phyloP scores from a whole-genome alignment of 2,329 filamentous ascomycete genomes.

The Sordariomycetes sp. region DNA sequence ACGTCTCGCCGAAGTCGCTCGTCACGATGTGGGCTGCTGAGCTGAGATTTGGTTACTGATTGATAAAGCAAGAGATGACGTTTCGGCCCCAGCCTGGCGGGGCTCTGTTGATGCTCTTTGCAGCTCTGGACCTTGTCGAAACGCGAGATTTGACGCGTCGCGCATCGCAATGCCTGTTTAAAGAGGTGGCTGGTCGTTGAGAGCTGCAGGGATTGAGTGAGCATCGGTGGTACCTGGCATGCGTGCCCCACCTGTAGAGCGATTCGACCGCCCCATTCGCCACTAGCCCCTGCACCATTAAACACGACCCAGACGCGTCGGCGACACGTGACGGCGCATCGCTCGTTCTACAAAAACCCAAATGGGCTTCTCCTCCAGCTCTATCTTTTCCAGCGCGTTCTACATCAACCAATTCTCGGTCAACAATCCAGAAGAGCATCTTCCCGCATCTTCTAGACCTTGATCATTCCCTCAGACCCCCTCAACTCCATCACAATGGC shows the following conservation, averaged over 20 bases:
- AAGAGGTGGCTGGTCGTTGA: not conserved
- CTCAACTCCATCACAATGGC: slow-evolving; percentile 50
- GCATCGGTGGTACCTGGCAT: slow-evolving; percentile 2
- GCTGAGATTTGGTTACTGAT: slow-evolving; percentile 6
- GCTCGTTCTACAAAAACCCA: slow-evolving; percentile 25
- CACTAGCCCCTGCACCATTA: slow-evolving; percentile 1
- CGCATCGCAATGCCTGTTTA: not conserved
- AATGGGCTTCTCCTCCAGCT: slow-evolving; percentile 15
- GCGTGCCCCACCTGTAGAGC: not conserved
- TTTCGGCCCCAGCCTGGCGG: not conserved
- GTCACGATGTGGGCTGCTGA: no score
- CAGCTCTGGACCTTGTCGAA: not conserved
- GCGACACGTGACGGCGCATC: slow-evolving; percentile 27
- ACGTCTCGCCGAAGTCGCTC: no score
- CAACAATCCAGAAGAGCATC: slow-evolving; percentile 1
- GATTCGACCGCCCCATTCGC: not conserved
- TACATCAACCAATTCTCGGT: slow-evolving; percentile 6
- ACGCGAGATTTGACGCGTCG: not conserved
- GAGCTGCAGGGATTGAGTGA: not conserved
- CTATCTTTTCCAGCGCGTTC: slow-evolving; percentile 14
- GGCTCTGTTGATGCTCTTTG: not conserved
- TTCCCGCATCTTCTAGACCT: slow-evolving; percentile 2
- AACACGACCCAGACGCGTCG: slow-evolving; percentile 9
- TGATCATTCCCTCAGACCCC: slow-evolving; percentile 4
- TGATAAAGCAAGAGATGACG: slow-evolving; percentile 6